phyloP scores from a whole-genome alignment of 2,329 filamentous ascomycete species.

The Cytospora chrysosperma region DNA sequence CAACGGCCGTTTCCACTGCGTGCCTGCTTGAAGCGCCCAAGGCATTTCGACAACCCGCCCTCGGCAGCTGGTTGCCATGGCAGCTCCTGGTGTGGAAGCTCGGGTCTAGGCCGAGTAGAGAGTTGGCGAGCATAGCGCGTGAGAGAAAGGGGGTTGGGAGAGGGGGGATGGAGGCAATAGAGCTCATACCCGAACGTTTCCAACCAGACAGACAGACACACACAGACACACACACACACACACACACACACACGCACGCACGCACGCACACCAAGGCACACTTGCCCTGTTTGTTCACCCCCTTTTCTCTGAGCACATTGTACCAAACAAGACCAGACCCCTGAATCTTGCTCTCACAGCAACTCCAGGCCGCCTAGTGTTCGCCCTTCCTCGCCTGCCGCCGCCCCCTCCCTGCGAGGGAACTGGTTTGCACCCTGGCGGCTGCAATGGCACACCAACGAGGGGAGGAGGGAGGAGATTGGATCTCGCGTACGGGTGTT shows the following conservation, averaged over 20 bases:
- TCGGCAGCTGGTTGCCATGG: neutral
- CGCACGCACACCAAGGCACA: slow-evolving; percentile 10
- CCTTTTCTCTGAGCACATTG: slow-evolving; percentile 3
- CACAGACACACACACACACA: too few relatives aligned
- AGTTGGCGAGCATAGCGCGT: neutral
- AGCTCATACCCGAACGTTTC: neutral
- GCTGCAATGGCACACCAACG: slow-evolving; percentile 25
- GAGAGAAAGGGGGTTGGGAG: neutral
- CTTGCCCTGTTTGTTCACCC: neutral
- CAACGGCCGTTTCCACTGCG: slow-evolving; percentile 11
- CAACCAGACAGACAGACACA: neutral
- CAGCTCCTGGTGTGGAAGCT: slow-evolving; percentile 1
- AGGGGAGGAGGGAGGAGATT: slow-evolving; percentile 6
- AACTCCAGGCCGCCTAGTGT: neutral
- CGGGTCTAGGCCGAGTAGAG: neutral
- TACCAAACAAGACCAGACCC: neutral
- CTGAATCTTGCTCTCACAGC: neutral
- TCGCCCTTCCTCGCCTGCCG: neutral
- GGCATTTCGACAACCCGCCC: neutral
- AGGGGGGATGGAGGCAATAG: neutral
- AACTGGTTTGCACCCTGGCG: slow-evolving; percentile 19
- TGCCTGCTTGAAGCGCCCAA: slow-evolving; percentile 1
- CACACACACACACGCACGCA: too few relatives aligned
- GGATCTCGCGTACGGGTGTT: slow-evolving; percentile 17
- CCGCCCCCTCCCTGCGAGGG: neutral